Conservation (phyloP, 2,329 filamentous ascomycete genomes). For the Pseudogymnoascus pannorum region DNA sequence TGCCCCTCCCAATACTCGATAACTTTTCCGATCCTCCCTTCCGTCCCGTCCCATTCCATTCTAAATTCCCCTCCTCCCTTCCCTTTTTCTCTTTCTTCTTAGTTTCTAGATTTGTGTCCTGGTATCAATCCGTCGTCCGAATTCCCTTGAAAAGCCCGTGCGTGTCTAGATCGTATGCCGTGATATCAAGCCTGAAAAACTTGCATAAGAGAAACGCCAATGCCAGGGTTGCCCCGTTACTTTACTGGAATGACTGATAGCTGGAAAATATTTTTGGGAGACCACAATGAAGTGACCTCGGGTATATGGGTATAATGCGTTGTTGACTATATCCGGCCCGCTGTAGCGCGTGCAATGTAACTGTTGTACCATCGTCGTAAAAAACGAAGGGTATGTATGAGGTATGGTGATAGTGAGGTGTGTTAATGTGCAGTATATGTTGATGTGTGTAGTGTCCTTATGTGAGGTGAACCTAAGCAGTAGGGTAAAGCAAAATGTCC, state of each 20-base stretch:
- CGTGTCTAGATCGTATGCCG: slow-evolving; percentile 3
- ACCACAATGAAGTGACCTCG: slow-evolving; percentile 4
- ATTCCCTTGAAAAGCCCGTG: slow-evolving; percentile 8
- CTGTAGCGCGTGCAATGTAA: background rate
- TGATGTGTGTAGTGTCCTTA: background rate
- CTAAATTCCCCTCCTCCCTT: background rate
- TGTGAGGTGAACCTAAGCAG: background rate
- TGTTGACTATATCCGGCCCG: slow-evolving; percentile 6
- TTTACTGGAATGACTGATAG: slow-evolving; percentile 7
- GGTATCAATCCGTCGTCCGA: slow-evolving; percentile 8
- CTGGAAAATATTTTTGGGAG: slow-evolving; percentile 7
- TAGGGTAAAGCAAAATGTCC: slow-evolving; percentile 57
- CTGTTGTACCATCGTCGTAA: slow-evolving; percentile 4
- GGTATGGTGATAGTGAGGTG: background rate
- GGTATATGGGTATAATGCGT: slow-evolving; percentile 8
- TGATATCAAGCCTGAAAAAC: slow-evolving; percentile 4
- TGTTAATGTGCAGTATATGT: background rate
- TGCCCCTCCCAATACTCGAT: background rate
- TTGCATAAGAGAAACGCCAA: slow-evolving; percentile 7
- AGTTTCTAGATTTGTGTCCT: background rate
- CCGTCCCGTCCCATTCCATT: background rate
- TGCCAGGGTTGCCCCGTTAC: slow-evolving; percentile 7
- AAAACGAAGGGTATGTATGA: background rate
- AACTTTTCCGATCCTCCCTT: background rate
- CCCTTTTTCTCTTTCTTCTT: background rate